phyloP scores from a whole-genome alignment of 176 grass and related monocot species.

The Paspalum notatum region DNA sequence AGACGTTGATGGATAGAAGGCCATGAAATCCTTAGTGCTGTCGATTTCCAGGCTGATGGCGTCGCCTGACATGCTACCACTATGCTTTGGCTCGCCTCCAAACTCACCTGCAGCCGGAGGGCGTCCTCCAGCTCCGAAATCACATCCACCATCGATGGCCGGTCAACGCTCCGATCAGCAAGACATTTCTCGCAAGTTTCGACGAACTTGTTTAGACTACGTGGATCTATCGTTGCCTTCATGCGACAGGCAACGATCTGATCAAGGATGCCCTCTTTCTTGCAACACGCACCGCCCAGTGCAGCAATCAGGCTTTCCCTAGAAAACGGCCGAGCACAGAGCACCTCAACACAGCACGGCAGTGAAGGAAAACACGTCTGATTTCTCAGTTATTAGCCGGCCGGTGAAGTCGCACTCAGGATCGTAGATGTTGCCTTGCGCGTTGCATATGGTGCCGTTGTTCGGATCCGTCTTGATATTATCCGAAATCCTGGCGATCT shows the following conservation, averaged over 20 bases:
- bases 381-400: background rate
- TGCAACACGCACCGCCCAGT: background rate
- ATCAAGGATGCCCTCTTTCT: background rate
- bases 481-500: constrained; percentile 2
- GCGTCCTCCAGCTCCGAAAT: background rate
- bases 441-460: background rate
- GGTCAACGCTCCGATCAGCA: background rate
- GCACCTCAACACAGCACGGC: background rate
- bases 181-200: background rate
- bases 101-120: background rate
- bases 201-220: background rate
- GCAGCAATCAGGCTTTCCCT: background rate
- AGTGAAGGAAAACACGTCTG: background rate
- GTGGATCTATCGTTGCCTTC: background rate
- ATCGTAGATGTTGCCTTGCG: background rate
- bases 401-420: background rate
- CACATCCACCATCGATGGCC: background rate
- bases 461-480: background rate
- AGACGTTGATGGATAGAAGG: background rate
- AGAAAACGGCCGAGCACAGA: background rate
- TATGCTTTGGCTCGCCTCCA: background rate
- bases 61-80: background rate
- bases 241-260: background rate
- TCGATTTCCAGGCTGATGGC: background rate
- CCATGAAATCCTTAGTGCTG: background rate